Percentiles rank a stretch among this genome's conserved stretches.
These are phyloP conservation scores for Magnusiomyces magnusii DNA, from an alignment of 1,139 yeast genomes.

Conservation along the genomic window DNA sequence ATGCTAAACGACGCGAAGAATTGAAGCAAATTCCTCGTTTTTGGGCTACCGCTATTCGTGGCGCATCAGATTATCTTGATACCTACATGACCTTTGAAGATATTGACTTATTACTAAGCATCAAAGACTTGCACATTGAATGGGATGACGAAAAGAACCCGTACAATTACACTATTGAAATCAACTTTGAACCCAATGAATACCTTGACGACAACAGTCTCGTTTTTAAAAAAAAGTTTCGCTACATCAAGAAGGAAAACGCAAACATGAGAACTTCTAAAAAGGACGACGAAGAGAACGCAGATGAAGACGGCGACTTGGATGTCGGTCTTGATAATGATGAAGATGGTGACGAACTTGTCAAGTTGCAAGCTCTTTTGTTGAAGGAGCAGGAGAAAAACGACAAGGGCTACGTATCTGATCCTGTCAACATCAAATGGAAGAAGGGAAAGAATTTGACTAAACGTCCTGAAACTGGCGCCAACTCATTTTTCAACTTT, in stretches of 20 bases:
- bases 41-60: constrained; percentile 35
- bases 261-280: constrained; percentile 8
- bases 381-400: background rate
- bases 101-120: constrained; percentile 26
- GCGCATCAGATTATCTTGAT: constrained; percentile 25
- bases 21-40: constrained; percentile 31
- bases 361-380: background rate
- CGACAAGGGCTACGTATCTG: constrained; percentile 19
- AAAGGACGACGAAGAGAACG: constrained; percentile 15
- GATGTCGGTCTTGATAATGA: constrained; percentile 17
- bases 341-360: constrained; percentile 16
- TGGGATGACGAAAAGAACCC: constrained; percentile 28
- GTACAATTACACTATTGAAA: constrained; percentile 28
- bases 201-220: constrained; percentile 27
- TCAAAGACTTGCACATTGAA: constrained; percentile 30
- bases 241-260: constrained; percentile 10
- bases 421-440: constrained; percentile 32
- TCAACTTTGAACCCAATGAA: constrained; percentile 33
- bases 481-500: constrained; percentile 35
- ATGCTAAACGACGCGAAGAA: constrained; percentile 30
- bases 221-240: constrained; percentile 24
- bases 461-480: constrained; percentile 21
- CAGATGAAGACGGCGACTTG: constrained; percentile 20
- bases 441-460: constrained; percentile 32
- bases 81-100: constrained; percentile 33